Base-by-base conservation (phyloP, 2,329 filamentous ascomycete genomes). In the Chaetomiaceae sp. region DNA sequence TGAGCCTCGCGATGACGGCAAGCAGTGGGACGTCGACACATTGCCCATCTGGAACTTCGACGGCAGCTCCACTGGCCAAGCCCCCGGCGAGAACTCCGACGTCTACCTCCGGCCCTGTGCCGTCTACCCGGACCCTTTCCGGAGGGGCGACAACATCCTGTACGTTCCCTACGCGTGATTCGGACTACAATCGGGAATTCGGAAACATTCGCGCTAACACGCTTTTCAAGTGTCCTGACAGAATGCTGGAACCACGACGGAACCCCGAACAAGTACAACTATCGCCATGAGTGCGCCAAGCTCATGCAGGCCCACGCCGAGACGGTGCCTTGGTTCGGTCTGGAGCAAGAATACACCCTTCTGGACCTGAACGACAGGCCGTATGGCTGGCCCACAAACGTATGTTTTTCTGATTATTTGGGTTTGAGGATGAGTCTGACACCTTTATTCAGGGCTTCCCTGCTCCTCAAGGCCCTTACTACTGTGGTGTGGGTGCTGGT, bases 241-340 rank as follows among this genome's bases (percentile, higher is more conserved):
- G 86, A 89, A 74, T 87, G 83, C 68, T 89, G 85, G 83, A 84
- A 88, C 70, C 74, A 81, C 47, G 86, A 89, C 71, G 86, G 85
- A 67, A 83, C 79, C 57, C 93, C 93, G 73, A 99, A 97, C 85
- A 91, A 95, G 74, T 97, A 82, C 86, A 99, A 99, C 86, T 88
- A 86, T 85, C 89, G 93, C 62, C 87, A 96, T 70, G 92, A 97
- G 66, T 87, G 85, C 66, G 82, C 82, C 67, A 86, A 93, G 72
- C 78, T 96, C 64, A 95, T 97, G 89, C 83, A 93, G 72, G 80
- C 84, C 57, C 84, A 96, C 72, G 84, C 84, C 69, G 77, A 83
- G 51, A 85, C 92, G 65, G 79, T 87, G 69, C 91, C 93, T 67
- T 97, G 92, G 93, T 99, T 97, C 73, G 93, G 93, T 73, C 84